Conservation (phyloP, 2,329 filamentous ascomycete species). For the Zymoseptoria tritici region DNA sequence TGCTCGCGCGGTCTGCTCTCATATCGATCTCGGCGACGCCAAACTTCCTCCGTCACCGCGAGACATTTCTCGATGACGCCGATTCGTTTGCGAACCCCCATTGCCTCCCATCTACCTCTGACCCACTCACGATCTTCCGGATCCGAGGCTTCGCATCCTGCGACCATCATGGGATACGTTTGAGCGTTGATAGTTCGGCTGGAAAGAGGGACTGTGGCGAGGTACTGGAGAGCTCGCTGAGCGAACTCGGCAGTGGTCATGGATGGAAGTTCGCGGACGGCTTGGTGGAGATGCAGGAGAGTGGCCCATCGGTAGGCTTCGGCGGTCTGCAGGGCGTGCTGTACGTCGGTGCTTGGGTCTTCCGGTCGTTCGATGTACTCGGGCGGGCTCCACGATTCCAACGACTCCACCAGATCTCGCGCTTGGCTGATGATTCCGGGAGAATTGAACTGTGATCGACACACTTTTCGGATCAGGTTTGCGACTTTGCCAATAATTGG, state of each 20-base stretch:
- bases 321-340: slow-evolving; percentile 59
- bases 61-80: slow-evolving; percentile 60
- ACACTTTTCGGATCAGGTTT: slow-evolving; percentile 56
- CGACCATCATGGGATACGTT: slow-evolving; percentile 61
- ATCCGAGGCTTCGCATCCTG: slow-evolving; percentile 55
- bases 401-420: slow-evolving; percentile 51
- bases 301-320: slow-evolving; percentile 62
- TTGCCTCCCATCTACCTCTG: slow-evolving; percentile 52
- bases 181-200: slow-evolving; percentile 61
- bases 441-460: slow-evolving; percentile 49
- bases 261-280: slow-evolving; percentile 60
- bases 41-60: slow-evolving; percentile 60
- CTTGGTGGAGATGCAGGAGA: slow-evolving; percentile 58
- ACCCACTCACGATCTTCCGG: slow-evolving; percentile 59
- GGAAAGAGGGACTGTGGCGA: slow-evolving; percentile 56
- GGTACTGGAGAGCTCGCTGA: slow-evolving; percentile 52
- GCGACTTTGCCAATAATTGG: slow-evolving; percentile 61
- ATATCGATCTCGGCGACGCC: slow-evolving; percentile 53
- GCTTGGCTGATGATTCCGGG: slow-evolving; percentile 56
- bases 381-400: slow-evolving; percentile 56
- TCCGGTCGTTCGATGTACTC: slow-evolving; percentile 53
- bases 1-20: slow-evolving; percentile 28
- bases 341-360: slow-evolving; percentile 54
- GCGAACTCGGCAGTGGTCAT: slow-evolving; percentile 51
- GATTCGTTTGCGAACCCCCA: slow-evolving; percentile 56